phyloP scores from a whole-genome alignment of 2,329 filamentous ascomycete species.

The Fusarium irregulare region DNA sequence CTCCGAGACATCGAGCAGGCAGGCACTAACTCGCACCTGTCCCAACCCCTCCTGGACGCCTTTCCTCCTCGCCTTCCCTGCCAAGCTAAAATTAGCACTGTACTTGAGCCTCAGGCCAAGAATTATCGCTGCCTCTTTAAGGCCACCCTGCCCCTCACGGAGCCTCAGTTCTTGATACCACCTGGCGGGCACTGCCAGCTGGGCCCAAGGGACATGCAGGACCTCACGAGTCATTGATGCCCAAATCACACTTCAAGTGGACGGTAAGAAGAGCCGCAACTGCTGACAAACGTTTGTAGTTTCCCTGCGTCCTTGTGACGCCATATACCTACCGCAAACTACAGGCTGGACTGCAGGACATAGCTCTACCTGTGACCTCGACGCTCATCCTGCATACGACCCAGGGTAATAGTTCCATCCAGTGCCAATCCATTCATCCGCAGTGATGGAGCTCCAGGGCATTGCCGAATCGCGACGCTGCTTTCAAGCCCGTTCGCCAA shows the following conservation, averaged over 20 bases:
- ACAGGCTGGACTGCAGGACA: neutral
- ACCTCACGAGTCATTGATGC: fast-evolving
- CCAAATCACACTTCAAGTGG: neutral
- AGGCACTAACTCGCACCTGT: fast-evolving
- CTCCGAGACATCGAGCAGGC: neutral
- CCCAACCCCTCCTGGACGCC: neutral
- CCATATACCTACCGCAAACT: fast-evolving
- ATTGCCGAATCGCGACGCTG: neutral
- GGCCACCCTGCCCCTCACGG: neutral
- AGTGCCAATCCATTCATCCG: too few species aligned
- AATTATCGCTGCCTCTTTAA: neutral
- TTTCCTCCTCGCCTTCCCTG: neutral
- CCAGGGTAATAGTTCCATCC: fast-evolving
- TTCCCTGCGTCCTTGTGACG: neutral
- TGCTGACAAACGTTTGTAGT: neutral
- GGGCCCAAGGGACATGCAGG: neutral
- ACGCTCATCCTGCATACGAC: neutral
- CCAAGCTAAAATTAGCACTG: neutral
- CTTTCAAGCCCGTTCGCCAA: neutral
- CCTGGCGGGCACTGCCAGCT: too few species aligned
- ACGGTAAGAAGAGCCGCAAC: neutral
- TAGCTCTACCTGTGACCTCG: too few species aligned
- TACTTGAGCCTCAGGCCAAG: fast-evolving
- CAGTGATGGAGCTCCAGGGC: too few species aligned
- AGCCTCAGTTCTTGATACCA: fast-evolving